A percentile compares a stretch with the other conserved stretches of the same genome.
Conservation (phyloP, 805 yeast species). For the Maudiozyma bulderi region DNA sequence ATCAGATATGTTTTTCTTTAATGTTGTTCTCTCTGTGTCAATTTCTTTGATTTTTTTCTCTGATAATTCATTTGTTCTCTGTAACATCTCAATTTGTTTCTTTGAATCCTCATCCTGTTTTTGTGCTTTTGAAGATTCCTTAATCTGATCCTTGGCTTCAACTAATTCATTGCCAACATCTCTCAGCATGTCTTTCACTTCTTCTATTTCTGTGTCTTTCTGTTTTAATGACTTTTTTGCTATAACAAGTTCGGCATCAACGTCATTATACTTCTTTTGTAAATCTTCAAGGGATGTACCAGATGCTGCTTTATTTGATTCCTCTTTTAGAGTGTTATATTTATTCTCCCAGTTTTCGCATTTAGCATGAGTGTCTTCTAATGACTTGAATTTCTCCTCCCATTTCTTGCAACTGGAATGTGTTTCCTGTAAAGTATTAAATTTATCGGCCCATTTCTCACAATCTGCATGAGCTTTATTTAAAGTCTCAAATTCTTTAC, state of each 20-base stretch:
- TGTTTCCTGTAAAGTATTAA: background rate
- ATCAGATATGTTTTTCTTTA: constrained; percentile 5
- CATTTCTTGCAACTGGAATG: background rate
- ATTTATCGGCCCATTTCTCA: background rate
- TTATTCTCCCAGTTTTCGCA: background rate
- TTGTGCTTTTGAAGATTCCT: constrained; percentile 17
- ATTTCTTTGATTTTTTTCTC: background rate
- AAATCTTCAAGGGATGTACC: background rate
- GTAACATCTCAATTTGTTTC: background rate
- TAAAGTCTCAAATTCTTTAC: background rate
- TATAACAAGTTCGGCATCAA: constrained; percentile 7
- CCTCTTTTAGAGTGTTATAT: background rate
- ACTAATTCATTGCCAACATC: constrained; percentile 76
- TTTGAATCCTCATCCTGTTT: background rate
- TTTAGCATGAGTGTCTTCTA: background rate
- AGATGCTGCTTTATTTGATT: background rate
- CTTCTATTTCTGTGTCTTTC: constrained; percentile 56
- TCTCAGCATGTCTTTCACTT: constrained; percentile 63
- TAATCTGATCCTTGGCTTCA: constrained; percentile 50
- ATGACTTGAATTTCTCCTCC: background rate
- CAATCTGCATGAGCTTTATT: background rate
- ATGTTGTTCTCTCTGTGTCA: constrained; percentile 12
- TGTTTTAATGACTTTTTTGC: constrained; percentile 28
- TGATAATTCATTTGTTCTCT: background rate
- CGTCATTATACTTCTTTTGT: background rate